Evolutionary conservation across 257 asterid genomes (phyloP).

Genomic region (Linderniella brevidens): DNA sequence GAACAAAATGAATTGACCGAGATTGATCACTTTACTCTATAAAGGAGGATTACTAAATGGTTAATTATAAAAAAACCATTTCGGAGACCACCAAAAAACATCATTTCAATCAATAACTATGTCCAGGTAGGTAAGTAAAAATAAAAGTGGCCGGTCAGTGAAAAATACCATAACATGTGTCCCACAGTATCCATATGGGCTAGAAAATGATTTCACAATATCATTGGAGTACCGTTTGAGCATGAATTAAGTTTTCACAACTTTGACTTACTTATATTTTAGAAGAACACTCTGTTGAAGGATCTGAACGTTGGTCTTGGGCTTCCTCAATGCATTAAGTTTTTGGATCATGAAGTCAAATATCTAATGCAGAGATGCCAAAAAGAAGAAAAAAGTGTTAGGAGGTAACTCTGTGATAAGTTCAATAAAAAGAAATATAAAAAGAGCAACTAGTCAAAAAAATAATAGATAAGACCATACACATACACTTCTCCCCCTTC

Average conservation of each 20-base stretch:
- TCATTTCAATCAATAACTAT: too few species aligned
- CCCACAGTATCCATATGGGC: too few species aligned
- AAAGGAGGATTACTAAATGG: too few species aligned
- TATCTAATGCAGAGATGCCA: conserved; percentile 34
- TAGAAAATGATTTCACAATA: background rate
- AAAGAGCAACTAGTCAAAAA: background rate
- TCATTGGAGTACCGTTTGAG: conserved; percentile 4
- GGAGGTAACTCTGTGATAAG: background rate
- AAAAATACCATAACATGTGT: too few species aligned
- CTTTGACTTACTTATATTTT: conserved; percentile 77
- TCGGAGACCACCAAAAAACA: too few species aligned
- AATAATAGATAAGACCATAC: too few species aligned
- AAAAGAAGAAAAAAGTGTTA: conserved; percentile 3
- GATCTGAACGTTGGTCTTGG: conserved; percentile 97
- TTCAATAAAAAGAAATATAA: conserved; percentile 1
- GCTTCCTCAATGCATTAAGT: conserved; percentile 87
- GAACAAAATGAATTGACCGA: too few species aligned
- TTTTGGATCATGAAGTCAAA: conserved; percentile 87
- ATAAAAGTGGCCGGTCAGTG: too few species aligned
- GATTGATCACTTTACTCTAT: too few species aligned
- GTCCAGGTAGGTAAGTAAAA: too few species aligned
- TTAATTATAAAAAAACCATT: too few species aligned
- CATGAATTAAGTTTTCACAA: conserved; percentile 4
- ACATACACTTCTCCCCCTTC: too few species aligned
- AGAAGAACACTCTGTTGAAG: conserved; percentile 97